phyloP scores from a whole-genome alignment of 805 yeast species.

The Candida bentonensis region DNA sequence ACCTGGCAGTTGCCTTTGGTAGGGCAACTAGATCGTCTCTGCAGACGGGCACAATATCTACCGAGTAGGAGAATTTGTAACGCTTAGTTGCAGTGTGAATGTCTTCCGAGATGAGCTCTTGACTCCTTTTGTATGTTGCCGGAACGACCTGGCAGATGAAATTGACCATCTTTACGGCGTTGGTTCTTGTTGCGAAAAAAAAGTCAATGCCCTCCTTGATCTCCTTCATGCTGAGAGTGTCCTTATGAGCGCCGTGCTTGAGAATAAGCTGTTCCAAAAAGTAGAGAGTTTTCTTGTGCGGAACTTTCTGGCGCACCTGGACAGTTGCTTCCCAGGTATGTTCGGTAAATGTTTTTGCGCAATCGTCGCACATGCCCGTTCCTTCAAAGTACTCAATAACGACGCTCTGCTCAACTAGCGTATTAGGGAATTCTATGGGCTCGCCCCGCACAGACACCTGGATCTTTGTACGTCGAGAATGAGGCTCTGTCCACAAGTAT shows the following conservation, averaged over 20 bases:
- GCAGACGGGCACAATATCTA: constrained; percentile 92
- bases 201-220: constrained; percentile 90
- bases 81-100: constrained; percentile 79
- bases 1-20: constrained; percentile 74
- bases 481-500: constrained; percentile 98
- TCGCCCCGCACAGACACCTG: constrained; percentile 94
- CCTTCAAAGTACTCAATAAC: constrained; percentile 88
- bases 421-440: constrained; percentile 52
- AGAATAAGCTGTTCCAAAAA: constrained; percentile 90
- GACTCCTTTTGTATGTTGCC: constrained; percentile 65
- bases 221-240: constrained; percentile 87
- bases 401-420: constrained; percentile 85
- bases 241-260: constrained; percentile 84
- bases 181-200: constrained; percentile 75
- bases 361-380: constrained; percentile 96
- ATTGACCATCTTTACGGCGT: constrained; percentile 89
- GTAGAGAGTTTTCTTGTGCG: constrained; percentile 91
- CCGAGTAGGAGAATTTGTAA: constrained; percentile 83
- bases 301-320: constrained; percentile 94
- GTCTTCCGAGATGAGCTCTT: constrained; percentile 83
- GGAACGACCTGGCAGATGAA: constrained; percentile 80
- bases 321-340: constrained; percentile 98
- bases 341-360: constrained; percentile 93
- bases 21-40: constrained; percentile 89
- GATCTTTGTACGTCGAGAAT: constrained; percentile 84